These are phyloP conservation scores for Camellia oleifera DNA, from an alignment of 179 eudicot species.

Conservation along the genomic window DNA sequence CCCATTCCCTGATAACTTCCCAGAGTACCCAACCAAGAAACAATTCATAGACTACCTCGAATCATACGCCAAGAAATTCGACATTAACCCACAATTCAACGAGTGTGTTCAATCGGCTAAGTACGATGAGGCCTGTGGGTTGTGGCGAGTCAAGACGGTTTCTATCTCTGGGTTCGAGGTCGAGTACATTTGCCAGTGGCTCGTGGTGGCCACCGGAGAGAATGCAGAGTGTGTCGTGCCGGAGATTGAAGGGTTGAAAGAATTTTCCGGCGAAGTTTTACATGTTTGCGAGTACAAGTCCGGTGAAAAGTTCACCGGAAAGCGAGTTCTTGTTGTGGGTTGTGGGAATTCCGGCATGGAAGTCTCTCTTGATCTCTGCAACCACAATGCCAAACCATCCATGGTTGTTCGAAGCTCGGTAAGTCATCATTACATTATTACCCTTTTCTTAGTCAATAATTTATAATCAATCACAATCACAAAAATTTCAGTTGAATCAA, in stretches of 20 bases:
- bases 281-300: conserved; percentile 81
- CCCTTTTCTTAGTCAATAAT: background rate
- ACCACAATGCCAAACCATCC: conserved; percentile 73
- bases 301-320: conserved; percentile 55
- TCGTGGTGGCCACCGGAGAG: conserved; percentile 93
- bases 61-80: conserved; percentile 61
- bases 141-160: conserved; percentile 69
- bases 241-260: conserved; percentile 62
- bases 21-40: conserved; percentile 76
- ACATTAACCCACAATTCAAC: conserved; percentile 63
- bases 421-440: conserved; percentile 23
- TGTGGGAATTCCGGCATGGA: conserved; percentile 98
- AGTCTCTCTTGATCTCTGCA: conserved; percentile 76
- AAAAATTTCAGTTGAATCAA: too few relatives aligned
- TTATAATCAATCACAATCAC: background rate
- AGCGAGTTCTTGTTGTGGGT: conserved; percentile 81
- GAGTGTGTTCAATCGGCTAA: conserved; percentile 68
- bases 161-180: conserved; percentile 36
- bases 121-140: conserved; percentile 59
- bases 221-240: conserved; percentile 81
- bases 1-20: conserved; percentile 79
- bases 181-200: conserved; percentile 84
- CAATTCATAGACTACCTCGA: conserved; percentile 85
- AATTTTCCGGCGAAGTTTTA: conserved; percentile 67
- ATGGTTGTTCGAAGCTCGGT: conserved; percentile 86